phyloP scores from a whole-genome alignment of 2,329 filamentous ascomycete species.

The Esteya vermicola region DNA sequence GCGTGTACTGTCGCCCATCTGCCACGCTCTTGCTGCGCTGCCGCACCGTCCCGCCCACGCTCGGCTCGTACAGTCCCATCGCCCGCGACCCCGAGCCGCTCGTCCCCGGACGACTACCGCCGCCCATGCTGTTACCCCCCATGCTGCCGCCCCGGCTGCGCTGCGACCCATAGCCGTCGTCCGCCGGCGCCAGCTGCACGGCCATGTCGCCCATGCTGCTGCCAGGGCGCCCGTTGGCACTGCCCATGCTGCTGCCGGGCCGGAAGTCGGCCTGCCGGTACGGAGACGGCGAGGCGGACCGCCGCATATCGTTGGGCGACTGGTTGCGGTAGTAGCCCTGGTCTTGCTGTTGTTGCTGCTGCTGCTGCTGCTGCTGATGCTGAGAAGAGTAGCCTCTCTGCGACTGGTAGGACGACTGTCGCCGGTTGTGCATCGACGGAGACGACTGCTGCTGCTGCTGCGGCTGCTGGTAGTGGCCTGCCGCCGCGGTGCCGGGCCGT shows the following conservation, averaged over 20 bases:
- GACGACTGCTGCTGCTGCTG: slow-evolving; percentile 9
- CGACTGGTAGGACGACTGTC: slow-evolving; percentile 19
- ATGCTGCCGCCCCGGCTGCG: slow-evolving; percentile 33
- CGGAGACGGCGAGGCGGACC: slow-evolving; percentile 33
- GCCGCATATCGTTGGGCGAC: slow-evolving; percentile 32
- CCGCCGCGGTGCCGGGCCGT: slow-evolving; percentile 36
- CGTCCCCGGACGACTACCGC: slow-evolving; percentile 31
- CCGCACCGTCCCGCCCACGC: slow-evolving; percentile 26
- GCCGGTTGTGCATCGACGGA: slow-evolving; percentile 13
- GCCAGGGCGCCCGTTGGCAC: slow-evolving; percentile 30
- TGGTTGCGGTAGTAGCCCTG: slow-evolving; percentile 36
- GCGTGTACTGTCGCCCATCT: slow-evolving; percentile 68
- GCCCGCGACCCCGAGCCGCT: slow-evolving; percentile 26
- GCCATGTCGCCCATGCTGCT: slow-evolving; percentile 29
- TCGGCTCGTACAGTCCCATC: slow-evolving; percentile 42
- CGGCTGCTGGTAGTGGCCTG: slow-evolving; percentile 5
- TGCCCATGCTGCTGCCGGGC: slow-evolving; percentile 34
- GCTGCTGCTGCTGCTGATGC: slow-evolving; percentile 15
- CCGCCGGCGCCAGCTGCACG: not conserved
- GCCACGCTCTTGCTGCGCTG: slow-evolving; percentile 72
- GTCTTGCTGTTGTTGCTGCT: slow-evolving; percentile 27
- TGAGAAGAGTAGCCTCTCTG: slow-evolving; percentile 9
- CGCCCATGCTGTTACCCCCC: slow-evolving; percentile 33
- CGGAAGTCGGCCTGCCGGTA: slow-evolving; percentile 21
- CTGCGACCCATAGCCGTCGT: slow-evolving; percentile 40